These are phyloP conservation scores for Cardamine resedifolia DNA, from an alignment of 345 rosid species.

Conservation along the genomic window DNA sequence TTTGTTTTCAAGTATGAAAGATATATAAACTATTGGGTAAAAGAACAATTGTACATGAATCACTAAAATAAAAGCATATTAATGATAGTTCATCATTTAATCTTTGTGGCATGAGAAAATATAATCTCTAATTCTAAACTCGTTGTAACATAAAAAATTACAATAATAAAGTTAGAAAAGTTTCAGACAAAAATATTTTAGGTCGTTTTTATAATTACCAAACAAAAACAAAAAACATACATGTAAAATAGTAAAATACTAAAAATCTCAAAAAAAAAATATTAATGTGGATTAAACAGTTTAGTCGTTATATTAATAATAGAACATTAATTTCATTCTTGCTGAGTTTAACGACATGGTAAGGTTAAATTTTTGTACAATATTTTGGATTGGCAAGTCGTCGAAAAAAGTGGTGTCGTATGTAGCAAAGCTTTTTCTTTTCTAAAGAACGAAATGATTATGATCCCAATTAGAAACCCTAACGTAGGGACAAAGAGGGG, in stretches of 20 bases:
- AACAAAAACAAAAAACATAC: neutral
- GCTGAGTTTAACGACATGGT: neutral
- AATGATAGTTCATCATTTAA: neutral
- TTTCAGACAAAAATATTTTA: too few relatives aligned
- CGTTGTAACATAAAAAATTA: too few relatives aligned
- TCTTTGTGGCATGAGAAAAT: neutral
- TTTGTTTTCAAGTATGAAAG: too few relatives aligned
- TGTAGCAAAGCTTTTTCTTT: constrained; percentile 24
- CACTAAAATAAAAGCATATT: neutral
- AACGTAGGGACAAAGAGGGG: constrained; percentile 35
- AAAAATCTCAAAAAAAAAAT: neutral
- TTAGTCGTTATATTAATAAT: neutral
- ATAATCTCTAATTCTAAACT: neutral
- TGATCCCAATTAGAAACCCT: constrained; percentile 30
- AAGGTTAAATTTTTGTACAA: neutral
- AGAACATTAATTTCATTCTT: neutral
- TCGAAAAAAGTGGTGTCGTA: neutral
- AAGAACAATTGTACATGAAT: neutral
- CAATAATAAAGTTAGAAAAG: neutral
- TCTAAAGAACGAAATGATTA: constrained; percentile 15
- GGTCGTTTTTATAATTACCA: neutral
- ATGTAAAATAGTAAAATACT: neutral
- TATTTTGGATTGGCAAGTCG: neutral
- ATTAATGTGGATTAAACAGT: neutral
- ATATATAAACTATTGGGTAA: neutral